Evolutionary conservation across 495 filamentous ascomycete species (phyloP).

Genomic region (Aspergillus cavernicola): DNA sequence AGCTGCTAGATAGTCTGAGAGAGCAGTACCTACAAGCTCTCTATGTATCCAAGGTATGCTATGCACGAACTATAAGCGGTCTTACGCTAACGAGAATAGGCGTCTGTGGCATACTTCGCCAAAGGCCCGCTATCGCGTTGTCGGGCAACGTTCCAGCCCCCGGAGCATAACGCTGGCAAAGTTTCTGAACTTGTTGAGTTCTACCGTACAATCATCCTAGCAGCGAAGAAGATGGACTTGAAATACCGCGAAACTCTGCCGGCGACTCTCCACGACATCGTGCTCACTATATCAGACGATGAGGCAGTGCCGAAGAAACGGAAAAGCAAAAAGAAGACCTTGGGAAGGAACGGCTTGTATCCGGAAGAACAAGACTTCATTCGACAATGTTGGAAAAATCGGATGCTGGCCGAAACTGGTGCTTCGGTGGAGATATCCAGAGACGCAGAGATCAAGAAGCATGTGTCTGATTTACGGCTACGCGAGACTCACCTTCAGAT

Average conservation of each 20-base stretch:
- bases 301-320: constrained; percentile 51
- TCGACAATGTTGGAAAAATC: constrained; percentile 70
- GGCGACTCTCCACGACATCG: constrained; percentile 59
- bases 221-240: constrained; percentile 73
- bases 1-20: constrained; percentile 64
- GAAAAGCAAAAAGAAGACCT: constrained; percentile 61
- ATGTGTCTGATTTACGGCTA: constrained; percentile 62
- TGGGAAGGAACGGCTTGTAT: constrained; percentile 76
- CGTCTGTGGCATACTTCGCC: constrained; percentile 92
- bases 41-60: constrained; percentile 78
- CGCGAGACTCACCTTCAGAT: constrained; percentile 88
- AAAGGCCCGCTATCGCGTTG: constrained; percentile 93
- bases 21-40: constrained; percentile 81
- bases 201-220: constrained; percentile 66
- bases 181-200: constrained; percentile 57
- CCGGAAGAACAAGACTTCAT: constrained; percentile 71
- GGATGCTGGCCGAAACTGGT: constrained; percentile 38
- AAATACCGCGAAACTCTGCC: constrained; percentile 82
- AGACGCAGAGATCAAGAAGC: constrained; percentile 52
- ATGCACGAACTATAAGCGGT: too few relatives aligned
- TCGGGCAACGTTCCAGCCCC: constrained; percentile 66
- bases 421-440: constrained; percentile 36
- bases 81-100: constrained; percentile 41
- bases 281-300: constrained; percentile 60
- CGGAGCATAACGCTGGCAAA: constrained; percentile 38